phyloP scores from a whole-genome alignment of 2,329 filamentous ascomycete genomes.

The Microcyclosporella mali region DNA sequence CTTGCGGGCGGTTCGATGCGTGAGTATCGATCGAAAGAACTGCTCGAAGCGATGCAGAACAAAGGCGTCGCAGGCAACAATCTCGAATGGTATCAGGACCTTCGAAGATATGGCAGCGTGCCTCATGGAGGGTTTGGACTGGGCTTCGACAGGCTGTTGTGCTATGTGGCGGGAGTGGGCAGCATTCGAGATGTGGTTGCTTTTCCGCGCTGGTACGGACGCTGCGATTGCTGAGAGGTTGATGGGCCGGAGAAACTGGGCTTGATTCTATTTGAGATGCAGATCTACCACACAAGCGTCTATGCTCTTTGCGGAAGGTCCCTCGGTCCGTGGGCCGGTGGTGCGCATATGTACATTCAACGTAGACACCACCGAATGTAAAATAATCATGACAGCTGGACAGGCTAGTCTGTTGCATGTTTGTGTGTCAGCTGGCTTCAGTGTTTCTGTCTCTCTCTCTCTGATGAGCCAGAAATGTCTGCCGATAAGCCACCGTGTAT shows the following conservation, averaged over 20 bases:
- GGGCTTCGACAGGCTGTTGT: conserved; percentile 79
- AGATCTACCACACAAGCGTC: no score
- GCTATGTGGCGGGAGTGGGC: conserved; percentile 73
- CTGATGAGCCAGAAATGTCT: no score
- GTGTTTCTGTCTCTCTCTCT: no score
- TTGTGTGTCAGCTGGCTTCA: no score
- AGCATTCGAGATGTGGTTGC: conserved; percentile 81
- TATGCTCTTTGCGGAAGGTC: no score
- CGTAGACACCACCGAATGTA: no score
- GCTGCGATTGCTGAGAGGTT: conserved; percentile 31
- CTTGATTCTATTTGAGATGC: neutral
- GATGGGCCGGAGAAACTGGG: neutral
- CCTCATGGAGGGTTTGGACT: conserved; percentile 88
- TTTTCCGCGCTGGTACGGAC: conserved; percentile 67
- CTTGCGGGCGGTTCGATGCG: conserved; percentile 84
- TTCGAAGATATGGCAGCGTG: conserved; percentile 83
- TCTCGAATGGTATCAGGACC: conserved; percentile 80
- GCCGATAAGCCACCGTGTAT: no score
- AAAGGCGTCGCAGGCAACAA: conserved; percentile 50
- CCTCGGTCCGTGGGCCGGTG: no score
- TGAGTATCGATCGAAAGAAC: conserved; percentile 65
- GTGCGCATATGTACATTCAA: no score
- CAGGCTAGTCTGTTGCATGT: no score
- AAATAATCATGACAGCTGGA: no score
- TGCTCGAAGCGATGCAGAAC: conserved; percentile 64